Conservation (phyloP, 75 land plant species). For the Cupressus sempervirens region DNA sequence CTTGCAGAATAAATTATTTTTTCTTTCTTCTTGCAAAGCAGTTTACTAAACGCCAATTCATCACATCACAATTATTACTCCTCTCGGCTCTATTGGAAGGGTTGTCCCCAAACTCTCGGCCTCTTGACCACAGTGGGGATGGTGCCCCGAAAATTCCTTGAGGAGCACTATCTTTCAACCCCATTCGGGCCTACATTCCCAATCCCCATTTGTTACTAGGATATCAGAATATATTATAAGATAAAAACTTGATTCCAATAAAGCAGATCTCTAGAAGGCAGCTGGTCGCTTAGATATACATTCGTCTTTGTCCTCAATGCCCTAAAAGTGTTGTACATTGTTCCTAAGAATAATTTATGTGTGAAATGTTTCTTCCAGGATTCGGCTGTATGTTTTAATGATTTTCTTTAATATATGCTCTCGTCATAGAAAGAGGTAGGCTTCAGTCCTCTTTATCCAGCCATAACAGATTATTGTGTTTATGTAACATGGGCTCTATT, state of each 20-base stretch:
- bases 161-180: no score
- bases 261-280: no score
- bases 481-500: neutral
- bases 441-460: neutral
- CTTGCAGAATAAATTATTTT: neutral
- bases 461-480: neutral
- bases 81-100: no score
- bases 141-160: no score
- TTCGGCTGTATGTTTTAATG: no score
- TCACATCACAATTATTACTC: neutral
- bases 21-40: neutral
- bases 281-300: neutral
- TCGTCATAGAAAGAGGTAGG: neutral
- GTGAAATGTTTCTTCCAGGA: neutral
- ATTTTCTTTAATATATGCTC: no score
- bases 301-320: neutral
- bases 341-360: neutral
- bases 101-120: no score
- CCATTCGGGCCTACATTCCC: no score
- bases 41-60: neutral
- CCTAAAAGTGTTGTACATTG: neutral
- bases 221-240: no score
- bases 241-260: no score
- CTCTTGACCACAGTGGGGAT: no score
- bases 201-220: no score